Percentiles rank a stretch among this genome's conserved stretches.
These are phyloP conservation scores for Elongisporangium undulatum DNA, from an alignment of 352 stramenopile species.

Conservation along the genomic window DNA sequence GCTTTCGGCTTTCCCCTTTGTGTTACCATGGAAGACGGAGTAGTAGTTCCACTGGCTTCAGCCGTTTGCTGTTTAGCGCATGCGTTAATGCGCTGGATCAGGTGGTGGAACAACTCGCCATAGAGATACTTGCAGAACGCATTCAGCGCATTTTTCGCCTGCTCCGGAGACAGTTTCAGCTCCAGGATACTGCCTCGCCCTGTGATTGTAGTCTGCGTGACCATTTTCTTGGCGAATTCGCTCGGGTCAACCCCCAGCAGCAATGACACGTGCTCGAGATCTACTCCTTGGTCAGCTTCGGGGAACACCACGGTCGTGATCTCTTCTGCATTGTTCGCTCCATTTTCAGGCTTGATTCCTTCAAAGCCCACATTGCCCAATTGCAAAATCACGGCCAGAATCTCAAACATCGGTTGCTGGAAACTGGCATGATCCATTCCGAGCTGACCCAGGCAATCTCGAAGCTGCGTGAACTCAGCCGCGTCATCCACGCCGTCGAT, in stretches of 20 bases:
- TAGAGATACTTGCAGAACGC: conserved; percentile 86
- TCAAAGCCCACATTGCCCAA: conserved; percentile 71
- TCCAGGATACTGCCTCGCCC: conserved; percentile 69
- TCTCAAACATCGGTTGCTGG: conserved; percentile 65
- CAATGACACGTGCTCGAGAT: conserved; percentile 51
- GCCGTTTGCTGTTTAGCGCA: conserved; percentile 58
- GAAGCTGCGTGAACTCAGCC: conserved; percentile 64
- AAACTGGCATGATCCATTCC: conserved; percentile 62
- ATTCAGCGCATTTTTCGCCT: conserved; percentile 79
- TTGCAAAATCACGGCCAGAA: conserved; percentile 67
- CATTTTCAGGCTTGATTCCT: conserved; percentile 5
- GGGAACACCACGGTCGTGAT: conserved; percentile 42
- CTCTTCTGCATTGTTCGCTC: conserved; percentile 15
- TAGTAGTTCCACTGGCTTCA: neutral
- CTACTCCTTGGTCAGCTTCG: conserved; percentile 41
- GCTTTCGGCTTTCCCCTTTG: conserved; percentile 3
- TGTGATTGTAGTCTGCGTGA: conserved; percentile 79
- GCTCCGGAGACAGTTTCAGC: conserved; percentile 62
- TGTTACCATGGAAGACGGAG: neutral
- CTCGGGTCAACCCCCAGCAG: conserved; percentile 47
- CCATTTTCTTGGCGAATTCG: conserved; percentile 77
- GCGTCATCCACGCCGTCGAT: conserved; percentile 72
- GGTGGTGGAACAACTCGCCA: conserved; percentile 71
- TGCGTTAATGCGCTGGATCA: conserved; percentile 74
- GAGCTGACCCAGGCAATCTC: conserved; percentile 55